Base-by-base conservation (phyloP, 2,329 filamentous ascomycete species). In the Phaeosphaeriaceae sp. region DNA sequence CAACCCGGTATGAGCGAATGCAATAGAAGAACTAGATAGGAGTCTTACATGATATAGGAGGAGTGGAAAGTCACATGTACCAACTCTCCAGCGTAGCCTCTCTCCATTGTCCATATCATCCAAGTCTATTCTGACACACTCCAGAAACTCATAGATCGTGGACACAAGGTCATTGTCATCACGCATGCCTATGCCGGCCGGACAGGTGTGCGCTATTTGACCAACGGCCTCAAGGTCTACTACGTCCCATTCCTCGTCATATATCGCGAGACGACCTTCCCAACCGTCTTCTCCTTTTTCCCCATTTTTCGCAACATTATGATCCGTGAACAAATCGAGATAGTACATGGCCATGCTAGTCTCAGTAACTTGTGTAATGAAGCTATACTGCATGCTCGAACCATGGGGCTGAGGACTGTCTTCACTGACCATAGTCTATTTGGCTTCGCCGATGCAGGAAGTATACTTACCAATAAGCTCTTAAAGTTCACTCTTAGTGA, bases 401-500 rank as follows among this genome's bases (percentile, higher is more conserved):
- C 94, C 3, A 99, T 99, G 95, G 92, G 94, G 1, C 72, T 99
- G 61, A 85, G 92, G 42, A 97, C 95, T 0, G 93, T 97, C 36
- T 97, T 97, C 68, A 99, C 94, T 0, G 94, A 99, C 67, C 94
- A 99, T 74, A 97, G 92, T 33, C 81, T 99, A 3, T 97, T 97
- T 77, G 94, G 94, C 1, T 99, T 99, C 67, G 94, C 93, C 37
- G 95, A 99, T 74, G 92, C 94, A 1, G 91, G 86, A 1, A 97
- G 93, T 59, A 99, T 99, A 56, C 79, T 99, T 50, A 95, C 93
- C 26, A 99, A 99, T 72, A 99, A 99, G 77, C 79, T 99, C 32
- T 81, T 99, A 47, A 99, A 99, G 72, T 99, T 99, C 68, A 93
- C 86, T 0, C 73, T 99, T 57, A 97, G 93, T 71, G 94, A 99